Evolutionary conservation across 192 early-diverging fungal species (phyloP).

Genomic region (Backusella luteola): DNA sequence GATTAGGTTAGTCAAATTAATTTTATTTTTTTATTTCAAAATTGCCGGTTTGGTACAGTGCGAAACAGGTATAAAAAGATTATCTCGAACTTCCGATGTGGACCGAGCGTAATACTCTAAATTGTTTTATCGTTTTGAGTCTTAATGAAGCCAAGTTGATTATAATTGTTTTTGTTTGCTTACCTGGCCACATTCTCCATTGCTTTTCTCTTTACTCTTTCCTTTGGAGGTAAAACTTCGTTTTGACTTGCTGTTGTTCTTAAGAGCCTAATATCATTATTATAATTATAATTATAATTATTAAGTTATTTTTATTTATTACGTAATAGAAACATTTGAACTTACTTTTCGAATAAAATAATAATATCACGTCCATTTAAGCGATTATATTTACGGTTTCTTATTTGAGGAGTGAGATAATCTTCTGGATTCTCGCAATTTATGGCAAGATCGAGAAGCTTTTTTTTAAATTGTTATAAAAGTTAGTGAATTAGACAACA

Average conservation of each 20-base stretch:
- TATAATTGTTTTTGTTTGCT: background rate
- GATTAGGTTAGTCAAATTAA: background rate
- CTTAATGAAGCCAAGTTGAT: background rate
- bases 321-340: background rate
- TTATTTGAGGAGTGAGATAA: slow-evolving; percentile 62
- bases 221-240: slow-evolving; percentile 9
- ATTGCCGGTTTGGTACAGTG: background rate
- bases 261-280: slow-evolving; percentile 16
- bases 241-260: slow-evolving; percentile 12
- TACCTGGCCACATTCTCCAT: slow-evolving; percentile 49
- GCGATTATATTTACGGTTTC: slow-evolving; percentile 63
- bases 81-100: slow-evolving; percentile 22
- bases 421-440: slow-evolving; percentile 74
- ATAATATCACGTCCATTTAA: slow-evolving; percentile 62
- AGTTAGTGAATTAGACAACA: background rate
- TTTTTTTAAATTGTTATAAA: background rate
- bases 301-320: background rate
- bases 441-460: slow-evolving; percentile 64
- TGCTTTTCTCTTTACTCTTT: slow-evolving; percentile 33
- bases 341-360: slow-evolving; percentile 83
- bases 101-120: slow-evolving; percentile 30
- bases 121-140: background rate
- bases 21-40: background rate
- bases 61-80: background rate
- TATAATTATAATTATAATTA: background rate